phyloP scores from a whole-genome alignment of 1,284 basidiomycete genomes.

The Megacollybia platyphylla region DNA sequence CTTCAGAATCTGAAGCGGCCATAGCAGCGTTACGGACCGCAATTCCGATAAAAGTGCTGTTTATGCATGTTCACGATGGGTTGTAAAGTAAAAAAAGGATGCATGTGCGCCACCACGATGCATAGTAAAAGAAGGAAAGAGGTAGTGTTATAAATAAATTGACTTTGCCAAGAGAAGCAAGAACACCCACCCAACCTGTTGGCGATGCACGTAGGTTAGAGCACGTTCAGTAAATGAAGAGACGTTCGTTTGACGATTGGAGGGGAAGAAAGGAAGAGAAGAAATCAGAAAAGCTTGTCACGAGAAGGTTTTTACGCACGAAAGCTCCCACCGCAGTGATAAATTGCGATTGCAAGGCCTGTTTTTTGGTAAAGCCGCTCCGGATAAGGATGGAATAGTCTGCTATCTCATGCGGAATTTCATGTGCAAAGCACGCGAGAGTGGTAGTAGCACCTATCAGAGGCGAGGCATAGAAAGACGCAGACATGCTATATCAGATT shows the following conservation, averaged over 20 bases:
- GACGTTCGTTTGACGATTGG: slow-evolving; percentile 4
- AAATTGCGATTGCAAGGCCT: slow-evolving; percentile 87
- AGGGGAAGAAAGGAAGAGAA: not conserved
- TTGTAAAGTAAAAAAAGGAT: not conserved
- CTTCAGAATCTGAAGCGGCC: slow-evolving; percentile 24
- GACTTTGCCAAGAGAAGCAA: not conserved
- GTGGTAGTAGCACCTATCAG: slow-evolving; percentile 80
- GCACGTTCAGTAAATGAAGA: slow-evolving; percentile 5
- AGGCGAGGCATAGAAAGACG: slow-evolving; percentile 82
- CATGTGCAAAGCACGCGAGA: slow-evolving; percentile 83
- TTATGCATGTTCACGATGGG: not conserved
- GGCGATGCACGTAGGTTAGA: slow-evolving; percentile 4
- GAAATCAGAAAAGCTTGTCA: not conserved
- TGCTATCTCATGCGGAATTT: slow-evolving; percentile 87
- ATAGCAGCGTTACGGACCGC: slow-evolving; percentile 63
- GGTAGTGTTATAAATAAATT: not conserved
- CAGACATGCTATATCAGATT: slow-evolving; percentile 54
- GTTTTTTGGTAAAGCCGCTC: slow-evolving; percentile 78
- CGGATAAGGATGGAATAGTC: slow-evolving; percentile 85
- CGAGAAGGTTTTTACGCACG: slow-evolving; percentile 34
- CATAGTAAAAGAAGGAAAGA: too few relatives aligned
- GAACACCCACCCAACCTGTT: slow-evolving; percentile 8
- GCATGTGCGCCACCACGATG: too few relatives aligned
- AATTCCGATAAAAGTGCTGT: slow-evolving; percentile 81
- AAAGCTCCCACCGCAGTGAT: slow-evolving; percentile 83